Conservation (phyloP, 129 eudicot species). For the Saussurea involucrata region DNA sequence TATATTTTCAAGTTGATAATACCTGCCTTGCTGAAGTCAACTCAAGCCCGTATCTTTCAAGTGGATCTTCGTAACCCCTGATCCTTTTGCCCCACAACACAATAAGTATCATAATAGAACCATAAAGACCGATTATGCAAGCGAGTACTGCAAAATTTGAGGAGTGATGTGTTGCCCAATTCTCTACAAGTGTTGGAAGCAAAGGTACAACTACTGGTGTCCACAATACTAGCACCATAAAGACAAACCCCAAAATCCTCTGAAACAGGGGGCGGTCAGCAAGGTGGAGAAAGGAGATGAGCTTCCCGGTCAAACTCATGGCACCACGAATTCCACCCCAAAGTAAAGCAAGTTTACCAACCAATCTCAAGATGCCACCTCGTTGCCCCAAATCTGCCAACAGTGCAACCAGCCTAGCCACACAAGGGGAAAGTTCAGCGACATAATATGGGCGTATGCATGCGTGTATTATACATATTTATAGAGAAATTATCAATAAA, state of each 20-base stretch:
- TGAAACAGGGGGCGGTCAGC: slow-evolving; percentile 74
- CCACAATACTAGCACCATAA: slow-evolving; percentile 87
- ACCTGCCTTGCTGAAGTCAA: slow-evolving; percentile 64
- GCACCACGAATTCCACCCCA: slow-evolving; percentile 99
- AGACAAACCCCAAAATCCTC: slow-evolving; percentile 78
- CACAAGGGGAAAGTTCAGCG: slow-evolving; percentile 18
- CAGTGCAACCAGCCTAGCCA: slow-evolving; percentile 76
- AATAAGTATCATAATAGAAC: slow-evolving; percentile 48
- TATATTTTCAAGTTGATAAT: slow-evolving; percentile 9
- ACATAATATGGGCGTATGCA: not conserved
- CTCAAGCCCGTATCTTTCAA: slow-evolving; percentile 66
- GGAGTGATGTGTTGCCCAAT: slow-evolving; percentile 65
- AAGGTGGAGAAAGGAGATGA: slow-evolving; percentile 69
- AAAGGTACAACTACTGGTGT: slow-evolving; percentile 78
- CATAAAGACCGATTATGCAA: slow-evolving; percentile 77
- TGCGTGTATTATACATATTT: not conserved
- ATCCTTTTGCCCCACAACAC: slow-evolving; percentile 85
- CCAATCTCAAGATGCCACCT: slow-evolving; percentile 78
- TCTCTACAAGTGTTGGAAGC: slow-evolving; percentile 77
- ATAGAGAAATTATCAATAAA: not conserved
- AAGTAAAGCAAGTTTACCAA: slow-evolving; percentile 83
- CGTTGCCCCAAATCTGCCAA: slow-evolving; percentile 84
- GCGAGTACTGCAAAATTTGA: slow-evolving; percentile 56
- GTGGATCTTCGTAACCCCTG: slow-evolving; percentile 75
- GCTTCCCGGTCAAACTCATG: slow-evolving; percentile 81